Evolutionary conservation across 148 eudicot species (phyloP).

Genomic region (Tetragonia tetragonoides): DNA sequence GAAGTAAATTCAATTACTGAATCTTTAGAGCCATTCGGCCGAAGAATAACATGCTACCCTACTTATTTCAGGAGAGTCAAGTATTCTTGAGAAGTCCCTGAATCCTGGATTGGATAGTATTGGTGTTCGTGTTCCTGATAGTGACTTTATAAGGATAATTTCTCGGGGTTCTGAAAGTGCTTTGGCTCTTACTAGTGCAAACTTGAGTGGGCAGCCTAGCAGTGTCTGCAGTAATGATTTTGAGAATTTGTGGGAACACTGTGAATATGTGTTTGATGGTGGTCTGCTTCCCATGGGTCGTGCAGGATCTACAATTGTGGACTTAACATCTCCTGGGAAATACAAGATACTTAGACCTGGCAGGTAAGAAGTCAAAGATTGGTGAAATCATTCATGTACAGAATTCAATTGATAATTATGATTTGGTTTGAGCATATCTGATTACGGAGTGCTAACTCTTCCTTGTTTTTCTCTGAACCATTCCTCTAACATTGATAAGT

Average conservation of each 20-base stretch:
- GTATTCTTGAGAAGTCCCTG: constrained; percentile 78
- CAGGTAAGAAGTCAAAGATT: constrained; percentile 51
- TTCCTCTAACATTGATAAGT: not conserved
- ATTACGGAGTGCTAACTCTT: not conserved
- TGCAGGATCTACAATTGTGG: constrained; percentile 91
- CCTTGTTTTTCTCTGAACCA: not conserved
- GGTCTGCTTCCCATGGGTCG: constrained; percentile 85
- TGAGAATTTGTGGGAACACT: constrained; percentile 71
- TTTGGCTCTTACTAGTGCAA: constrained; percentile 94
- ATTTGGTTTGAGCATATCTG: not conserved
- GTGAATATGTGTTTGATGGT: constrained; percentile 75
- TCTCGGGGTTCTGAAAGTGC: constrained; percentile 77
- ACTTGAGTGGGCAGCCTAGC: constrained; percentile 86
- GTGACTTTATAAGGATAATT: constrained; percentile 62
- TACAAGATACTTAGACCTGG: constrained; percentile 81
- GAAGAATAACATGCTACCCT: not conserved
- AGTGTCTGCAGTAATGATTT: constrained; percentile 76
- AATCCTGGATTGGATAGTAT: constrained; percentile 77
- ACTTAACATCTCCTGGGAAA: constrained; percentile 56
- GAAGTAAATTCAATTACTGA: too few relatives aligned
- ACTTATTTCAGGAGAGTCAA: constrained; percentile 63
- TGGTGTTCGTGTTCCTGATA: constrained; percentile 85
- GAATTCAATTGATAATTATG: not conserved
- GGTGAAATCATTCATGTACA: not conserved
- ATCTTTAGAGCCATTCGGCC: not conserved